These are phyloP conservation scores for Chrysanthemum seticuspe DNA, from an alignment of 129 eudicot species.

Conservation along the genomic window DNA sequence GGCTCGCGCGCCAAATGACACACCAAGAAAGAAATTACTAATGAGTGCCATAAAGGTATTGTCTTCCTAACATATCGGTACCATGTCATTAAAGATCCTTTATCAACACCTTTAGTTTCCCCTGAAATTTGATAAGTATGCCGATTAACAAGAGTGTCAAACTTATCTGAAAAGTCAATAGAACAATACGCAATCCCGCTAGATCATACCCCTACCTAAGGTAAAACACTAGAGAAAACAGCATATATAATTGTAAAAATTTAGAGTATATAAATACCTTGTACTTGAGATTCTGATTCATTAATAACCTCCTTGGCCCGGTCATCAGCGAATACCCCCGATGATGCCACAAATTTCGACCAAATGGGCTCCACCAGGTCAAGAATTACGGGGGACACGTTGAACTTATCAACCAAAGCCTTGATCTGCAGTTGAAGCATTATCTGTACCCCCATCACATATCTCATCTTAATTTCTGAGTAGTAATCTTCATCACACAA, in stretches of 20 bases:
- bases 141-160: conserved; percentile 4
- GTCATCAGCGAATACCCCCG: conserved; percentile 48
- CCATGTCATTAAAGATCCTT: conserved; percentile 66
- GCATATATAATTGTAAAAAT: not conserved
- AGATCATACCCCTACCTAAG: too few relatives aligned
- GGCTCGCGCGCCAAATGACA: conserved; percentile 85
- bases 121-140: conserved; percentile 40
- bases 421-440: conserved; percentile 57
- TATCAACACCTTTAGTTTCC: conserved; percentile 38
- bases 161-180: not conserved
- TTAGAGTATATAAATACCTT: conserved; percentile 38
- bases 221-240: too few relatives aligned
- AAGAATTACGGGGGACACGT: conserved; percentile 48
- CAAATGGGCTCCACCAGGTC: conserved; percentile 63
- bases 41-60: conserved; percentile 55
- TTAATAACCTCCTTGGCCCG: conserved; percentile 66
- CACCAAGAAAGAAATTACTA: conserved; percentile 62
- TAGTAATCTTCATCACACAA: conserved; percentile 52
- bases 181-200: too few relatives aligned
- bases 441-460: conserved; percentile 64
- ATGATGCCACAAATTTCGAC: conserved; percentile 53
- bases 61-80: conserved; percentile 47
- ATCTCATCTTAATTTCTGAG: conserved; percentile 53
- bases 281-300: conserved; percentile 64
- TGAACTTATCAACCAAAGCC: conserved; percentile 68